A percentile compares a stretch with the other conserved stretches of the same genome.
Conservation (phyloP, 176 grass and related monocot species). For the Rhynchospora breviuscula region DNA sequence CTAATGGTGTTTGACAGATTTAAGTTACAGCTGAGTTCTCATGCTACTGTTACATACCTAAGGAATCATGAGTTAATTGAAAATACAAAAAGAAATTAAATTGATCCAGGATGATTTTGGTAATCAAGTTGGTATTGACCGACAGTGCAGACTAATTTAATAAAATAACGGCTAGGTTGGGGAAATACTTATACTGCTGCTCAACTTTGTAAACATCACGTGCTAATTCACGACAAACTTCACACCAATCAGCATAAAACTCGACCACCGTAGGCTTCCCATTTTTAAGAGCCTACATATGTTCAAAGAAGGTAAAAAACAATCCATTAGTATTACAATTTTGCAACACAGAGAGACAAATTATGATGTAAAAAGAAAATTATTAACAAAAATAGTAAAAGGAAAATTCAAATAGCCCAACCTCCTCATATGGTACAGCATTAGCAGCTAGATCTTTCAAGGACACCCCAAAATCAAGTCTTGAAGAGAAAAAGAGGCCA, state of each 20-base stretch:
- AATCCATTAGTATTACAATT: too few species aligned
- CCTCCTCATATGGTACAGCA: conserved; percentile 71
- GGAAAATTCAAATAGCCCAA: neutral
- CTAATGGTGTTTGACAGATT: neutral
- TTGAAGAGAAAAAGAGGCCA: conserved; percentile 58
- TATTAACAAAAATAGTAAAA: neutral
- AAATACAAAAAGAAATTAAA: neutral
- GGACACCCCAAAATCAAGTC: conserved; percentile 68
- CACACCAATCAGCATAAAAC: conserved; percentile 98
- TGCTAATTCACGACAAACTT: conserved; percentile 89
- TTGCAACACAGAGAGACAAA: too few species aligned
- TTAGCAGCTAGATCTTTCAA: conserved; percentile 76
- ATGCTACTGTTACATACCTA: neutral
- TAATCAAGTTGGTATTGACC: neutral
- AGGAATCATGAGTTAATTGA: neutral
- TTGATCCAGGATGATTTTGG: neutral
- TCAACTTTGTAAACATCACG: conserved; percentile 76
- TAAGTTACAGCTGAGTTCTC: neutral
- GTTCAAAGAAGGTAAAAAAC: conserved; percentile 5
- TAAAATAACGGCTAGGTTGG: neutral
- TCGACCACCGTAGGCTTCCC: conserved; percentile 88
- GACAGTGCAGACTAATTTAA: neutral
- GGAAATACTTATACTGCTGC: conserved; percentile 64
- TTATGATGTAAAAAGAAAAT: neutral
- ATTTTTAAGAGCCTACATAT: conserved; percentile 76